Base-by-base conservation (phyloP, 495 filamentous ascomycete genomes). In the Rhypophila decipiens region DNA sequence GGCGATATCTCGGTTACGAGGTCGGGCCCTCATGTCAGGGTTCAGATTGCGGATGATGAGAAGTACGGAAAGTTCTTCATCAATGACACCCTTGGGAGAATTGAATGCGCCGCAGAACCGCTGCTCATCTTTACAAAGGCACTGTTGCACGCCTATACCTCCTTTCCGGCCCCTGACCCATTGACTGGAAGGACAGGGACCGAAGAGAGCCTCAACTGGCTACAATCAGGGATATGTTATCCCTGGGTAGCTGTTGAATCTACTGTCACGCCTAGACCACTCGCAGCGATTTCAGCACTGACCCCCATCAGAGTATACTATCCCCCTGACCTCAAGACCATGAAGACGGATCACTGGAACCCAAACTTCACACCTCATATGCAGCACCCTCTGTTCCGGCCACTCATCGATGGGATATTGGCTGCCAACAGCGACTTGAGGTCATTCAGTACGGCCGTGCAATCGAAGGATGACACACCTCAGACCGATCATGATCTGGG, bases 181-280 rank as follows among this genome's bases (percentile, higher is more conserved):
- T 58, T 86, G 1, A 84, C 80, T 0, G 58, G 64, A 0, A 64
- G 65, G 15, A 85, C 80, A 5, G 84, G 84, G 0, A 80, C 77
- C 0, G 80, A 85, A 44, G 75, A 85, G 52, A 66, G 70, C 0
- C 58, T 87, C 4, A 42, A 56, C 2, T 69, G 73, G 40, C 72
- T 85, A 12, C 51, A 56, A 12, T 79, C 76, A 0, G 73, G 61
- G 57, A 72, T 23, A 67, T 77, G 56, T 45, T 62, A 58, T 50
- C 68, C 61, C 41, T 84, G 56, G 59, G 63, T 20, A 5, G 47
- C 48, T 34, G 52, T 59, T 42, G 73, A 41, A n/a, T 49, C 1
- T 24, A 48, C 47, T 18, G 47, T 42, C 18, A 34, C 27, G 0
- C 46, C 72, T 10, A n/a, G n/a, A n/a, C n/a, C n/a, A n/a, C n/a